Evolutionary conservation across 441 rosid species (phyloP), one percentile per base, ranked within the genome.

Genomic region (Geranium incanum): DNA sequence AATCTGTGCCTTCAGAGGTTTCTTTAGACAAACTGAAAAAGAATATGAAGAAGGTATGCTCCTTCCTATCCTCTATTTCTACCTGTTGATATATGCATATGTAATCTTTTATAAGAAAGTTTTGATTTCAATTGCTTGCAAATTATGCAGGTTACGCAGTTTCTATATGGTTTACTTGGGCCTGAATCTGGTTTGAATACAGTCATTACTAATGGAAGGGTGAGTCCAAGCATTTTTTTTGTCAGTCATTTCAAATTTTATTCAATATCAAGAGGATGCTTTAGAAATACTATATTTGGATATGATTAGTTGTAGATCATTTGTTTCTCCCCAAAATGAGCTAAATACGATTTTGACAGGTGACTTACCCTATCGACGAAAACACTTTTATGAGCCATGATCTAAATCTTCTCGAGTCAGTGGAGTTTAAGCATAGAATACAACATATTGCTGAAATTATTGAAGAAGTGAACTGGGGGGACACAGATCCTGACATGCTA

Each of bases 171-270:
- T 80, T 86, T 84, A 69, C 79, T 89, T 78, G 97, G 97, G 70
- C 75, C 86, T 76, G 89, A 84, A 65, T 82, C 86, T 70, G 91
- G 86, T 77, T 85, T 80, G 60, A 91, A 87, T 77, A 93, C 88
- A 43, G 85, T 89, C 78, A 88, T 95, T 75, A 88, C 99, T 69
- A 95, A 89, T 72, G 98, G 99, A 83, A 86, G 99, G 95, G 99
- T 95, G 68, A 73, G 91, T 76, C 69, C 60, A 57, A 12, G n/a
- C 11, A 11, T 37, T 12, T 45, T 45, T 65, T 36, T 36, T 33
- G 33, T 36, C 68, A 28, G 36, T 28, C 16, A 28, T 21, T 36
- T 8, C 59, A 0, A 2, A 18, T 0, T 13, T 39, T 5, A 45
- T 52, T 74, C 19, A 36, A 1, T 71, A 48, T 43, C 60, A 48